A percentile compares a stretch with the other conserved stretches of the same genome.
Evolutionary conservation across 371 early-diverging fungal species (phyloP).

Genomic region (Sanchytrium tribonematis): DNA sequence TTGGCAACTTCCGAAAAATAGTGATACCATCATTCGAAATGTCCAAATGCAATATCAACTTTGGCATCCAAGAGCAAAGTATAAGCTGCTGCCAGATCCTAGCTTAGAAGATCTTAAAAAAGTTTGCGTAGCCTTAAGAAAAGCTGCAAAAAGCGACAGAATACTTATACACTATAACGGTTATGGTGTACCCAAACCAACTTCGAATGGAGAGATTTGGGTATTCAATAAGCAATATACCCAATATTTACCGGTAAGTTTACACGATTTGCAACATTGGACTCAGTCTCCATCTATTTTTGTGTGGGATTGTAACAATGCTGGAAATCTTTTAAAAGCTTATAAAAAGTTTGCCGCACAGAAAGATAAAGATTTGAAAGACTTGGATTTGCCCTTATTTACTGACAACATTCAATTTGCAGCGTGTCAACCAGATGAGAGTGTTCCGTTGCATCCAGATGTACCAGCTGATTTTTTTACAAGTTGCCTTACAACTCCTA

Average conservation of each 20-base stretch:
- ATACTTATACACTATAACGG: constrained; percentile 91
- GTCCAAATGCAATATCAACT: constrained; percentile 73
- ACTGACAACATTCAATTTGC: constrained; percentile 73
- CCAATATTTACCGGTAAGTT: constrained; percentile 80
- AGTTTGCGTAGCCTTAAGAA: constrained; percentile 42
- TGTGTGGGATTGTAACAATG: constrained; percentile 80
- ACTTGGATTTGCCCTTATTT: constrained; percentile 20
- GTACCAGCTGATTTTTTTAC: constrained; percentile 88
- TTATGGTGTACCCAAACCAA: constrained; percentile 87
- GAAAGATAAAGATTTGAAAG: constrained; percentile 35
- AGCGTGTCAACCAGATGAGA: constrained; percentile 55
- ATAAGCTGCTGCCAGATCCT: constrained; percentile 56
- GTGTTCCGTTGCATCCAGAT: constrained; percentile 68
- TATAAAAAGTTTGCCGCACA: constrained; percentile 63
- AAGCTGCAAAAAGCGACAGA: constrained; percentile 67
- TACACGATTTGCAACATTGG: constrained; percentile 70
- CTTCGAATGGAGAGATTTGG: constrained; percentile 85
- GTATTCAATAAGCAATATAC: constrained; percentile 87
- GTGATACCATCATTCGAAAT: constrained; percentile 52
- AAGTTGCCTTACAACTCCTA: constrained; percentile 76
- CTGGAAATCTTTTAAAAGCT: constrained; percentile 60
- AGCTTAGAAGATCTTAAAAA: constrained; percentile 71
- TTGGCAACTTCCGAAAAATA: constrained; percentile 22
- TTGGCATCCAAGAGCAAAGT: constrained; percentile 56
- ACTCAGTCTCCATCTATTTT: constrained; percentile 77